Base-by-base conservation (phyloP, 2,329 filamentous ascomycete species). In the Tolypocladium ovalisporum region DNA sequence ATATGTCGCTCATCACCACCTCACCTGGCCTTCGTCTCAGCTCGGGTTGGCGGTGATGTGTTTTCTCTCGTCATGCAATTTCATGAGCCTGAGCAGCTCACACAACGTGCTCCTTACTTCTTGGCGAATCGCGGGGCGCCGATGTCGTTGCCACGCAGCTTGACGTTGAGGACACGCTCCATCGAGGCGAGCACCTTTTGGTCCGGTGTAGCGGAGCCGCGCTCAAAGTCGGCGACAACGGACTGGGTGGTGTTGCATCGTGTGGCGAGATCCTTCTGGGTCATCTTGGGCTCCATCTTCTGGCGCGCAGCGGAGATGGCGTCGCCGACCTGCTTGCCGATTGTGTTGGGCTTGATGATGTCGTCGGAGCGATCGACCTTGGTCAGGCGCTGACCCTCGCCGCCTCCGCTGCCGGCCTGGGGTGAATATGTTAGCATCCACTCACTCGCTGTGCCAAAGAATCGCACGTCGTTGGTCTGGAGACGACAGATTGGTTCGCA, bases 281-380 rank as follows among this genome's bases (percentile, higher is more conserved):
- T 95, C 90, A 97, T 93, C 79, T 96, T 94, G 75, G 92, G 91
- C 75, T 88, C 88, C 71, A 90, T 86, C 71, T 87, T 84, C 70
- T 85, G 85, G 63, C 94, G 89, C 57, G 88, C 84, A 68, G 87
- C 82, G 68, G 85, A 82, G 76, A 97, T 97, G 63, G 87, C 89
- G 64, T 89, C 84, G 67, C 89, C 90, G 63, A 97, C 90, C 57
- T 83, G 80, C 68, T 82, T 80, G 71, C 91, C 90, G 59, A 97
- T 80, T 52, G 90, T 95, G 79, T 96, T 96, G 70, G 91, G 92
- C 79, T 96, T 96, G 76, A 97, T 87, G 76, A 97, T 96, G 72
- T 97, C 94, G 79, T 97, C 92, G 71, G 86, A 87, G 65, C 93
- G 92, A 81, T 97, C 94, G 74, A 99, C 92, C 80, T 97, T 97